Evolutionary conservation across 257 asterid genomes (phyloP), one percentile per base, ranked within the genome.

Genomic region (Fraxinus excelsior): DNA sequence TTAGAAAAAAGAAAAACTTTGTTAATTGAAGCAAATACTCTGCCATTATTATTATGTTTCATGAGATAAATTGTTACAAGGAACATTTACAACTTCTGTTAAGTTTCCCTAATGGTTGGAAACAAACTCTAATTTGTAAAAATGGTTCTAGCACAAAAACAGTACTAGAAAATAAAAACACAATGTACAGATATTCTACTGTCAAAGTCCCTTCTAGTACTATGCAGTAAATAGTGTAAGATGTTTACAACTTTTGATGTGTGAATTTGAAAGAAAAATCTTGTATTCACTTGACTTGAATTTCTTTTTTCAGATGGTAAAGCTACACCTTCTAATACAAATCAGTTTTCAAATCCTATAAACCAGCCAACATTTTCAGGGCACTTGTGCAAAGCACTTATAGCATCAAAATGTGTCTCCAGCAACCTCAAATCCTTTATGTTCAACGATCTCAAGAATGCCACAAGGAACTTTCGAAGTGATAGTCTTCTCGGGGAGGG

Each of bases 401-500:
- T 62, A 18, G 78, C 78, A 46, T 40, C 79, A 32, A 82, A 82
- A 62, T 66, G 68, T 62, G 89, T 76, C 70, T 78, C 88, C 70
- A 78, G 79, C 82, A 87, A 81, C 78, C 94, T 88, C 69, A 91
- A 86, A 78, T 81, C 92, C 38, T 92, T 88, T 74, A 79, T 83
- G 37, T 90, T 87, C 80, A 88, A 80, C 72, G 97, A 92, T 68
- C 90, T 92, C 31, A 90, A 78, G 84, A 84, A 72, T 60, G 97
- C 96, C 1, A 88, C 97, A 0, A 87, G 80, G 73, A 88, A 85
- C 81, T 92, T 92, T 80, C 88, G 87, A 0, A 38, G 87, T 14
- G 97, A 92, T 76, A 85, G 84, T 74, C 88, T 90, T 46, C 87
- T 92, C 21, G 97, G 97, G 7, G 97, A 92, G 76, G 97, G 97